Base-by-base conservation (phyloP, 176 grass and related monocot genomes). In the Musa acuminata region DNA sequence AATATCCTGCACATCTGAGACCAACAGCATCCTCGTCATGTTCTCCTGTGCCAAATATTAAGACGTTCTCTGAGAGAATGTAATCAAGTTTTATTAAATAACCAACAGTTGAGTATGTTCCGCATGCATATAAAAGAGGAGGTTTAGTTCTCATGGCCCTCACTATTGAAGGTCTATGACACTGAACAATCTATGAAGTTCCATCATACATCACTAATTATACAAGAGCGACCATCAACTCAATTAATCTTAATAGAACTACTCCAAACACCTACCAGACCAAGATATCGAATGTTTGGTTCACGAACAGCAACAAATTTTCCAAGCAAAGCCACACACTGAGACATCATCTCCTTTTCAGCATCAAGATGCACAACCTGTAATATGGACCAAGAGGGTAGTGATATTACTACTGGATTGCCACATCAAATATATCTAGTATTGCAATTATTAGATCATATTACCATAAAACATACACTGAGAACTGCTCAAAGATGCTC, bases 281-380 rank as follows among this genome's bases (percentile, higher is more conserved):
- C 95, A 81, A 99, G 95, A 83, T 99, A 99, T 64, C 95, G 87
- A 87, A 99, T 99, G 73, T 99, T 99, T 84, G 95, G 95, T 73
- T 99, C 95, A 12, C 95, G 88, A 51, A 99, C 95, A 54, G 95
- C 95, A 89, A 99, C 94, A 78, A 99, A 99, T 72, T 99, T 99
- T 80, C 95, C 95, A 64, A 98, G 95, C 75, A 99, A 85, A 57
- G 95, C 90, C 48, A 99, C 95, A 81, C 95, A 99, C 67, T 99
- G 95, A 53, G 95, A 89, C 95, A 99, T 99, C 95, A 99, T 99
- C 84, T 99, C 95, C 86, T 99, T 99, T 84, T 99, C 95, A 71
- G 95, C 95, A 89, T 99, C 95, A 81, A 99, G 95, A 94, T 99
- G 95, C 95, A 99, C 91, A 85, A 94, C 95, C 95, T 99, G 80